Evolutionary conservation across 2,329 filamentous ascomycete genomes (phyloP).

Genomic region (Whalleya microplaca): DNA sequence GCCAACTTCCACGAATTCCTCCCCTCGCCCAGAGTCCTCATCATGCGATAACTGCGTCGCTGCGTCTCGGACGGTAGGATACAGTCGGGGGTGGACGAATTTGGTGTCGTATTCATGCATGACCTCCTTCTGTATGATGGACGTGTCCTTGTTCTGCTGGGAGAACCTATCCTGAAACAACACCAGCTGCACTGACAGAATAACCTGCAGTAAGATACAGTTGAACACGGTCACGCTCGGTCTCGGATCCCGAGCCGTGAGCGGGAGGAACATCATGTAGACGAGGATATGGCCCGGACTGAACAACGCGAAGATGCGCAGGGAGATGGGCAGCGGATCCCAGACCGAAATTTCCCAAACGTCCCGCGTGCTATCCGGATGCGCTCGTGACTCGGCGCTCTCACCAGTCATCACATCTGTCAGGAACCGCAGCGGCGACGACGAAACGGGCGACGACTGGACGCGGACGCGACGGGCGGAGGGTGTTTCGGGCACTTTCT

Average conservation of each 20-base stretch:
- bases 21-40: conserved; percentile 45
- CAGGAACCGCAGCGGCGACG: conserved; percentile 79
- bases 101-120: conserved; percentile 96
- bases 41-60: conserved; percentile 76
- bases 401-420: conserved; percentile 68
- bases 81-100: conserved; percentile 88
- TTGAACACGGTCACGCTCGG: conserved; percentile 87
- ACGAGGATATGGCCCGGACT: conserved; percentile 91
- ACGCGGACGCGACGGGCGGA: conserved; percentile 89
- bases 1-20: conserved; percentile 52
- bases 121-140: conserved; percentile 87
- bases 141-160: conserved; percentile 83
- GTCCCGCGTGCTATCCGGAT: conserved; percentile 80
- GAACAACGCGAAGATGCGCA: conserved; percentile 86
- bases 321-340: conserved; percentile 85
- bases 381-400: conserved; percentile 79
- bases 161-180: conserved; percentile 74
- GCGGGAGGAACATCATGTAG: conserved; percentile 86
- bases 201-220: conserved; percentile 72
- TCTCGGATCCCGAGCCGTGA: conserved; percentile 72
- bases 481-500: conserved; percentile 74
- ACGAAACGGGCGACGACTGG: conserved; percentile 76
- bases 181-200: conserved; percentile 78
- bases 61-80: conserved; percentile 76
- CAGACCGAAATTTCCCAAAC: conserved; percentile 95